A percentile compares a stretch with the other conserved stretches of the same genome.
Evolutionary conservation across 2,329 filamentous ascomycete species (phyloP).

Genomic region (Penicillium sp.): DNA sequence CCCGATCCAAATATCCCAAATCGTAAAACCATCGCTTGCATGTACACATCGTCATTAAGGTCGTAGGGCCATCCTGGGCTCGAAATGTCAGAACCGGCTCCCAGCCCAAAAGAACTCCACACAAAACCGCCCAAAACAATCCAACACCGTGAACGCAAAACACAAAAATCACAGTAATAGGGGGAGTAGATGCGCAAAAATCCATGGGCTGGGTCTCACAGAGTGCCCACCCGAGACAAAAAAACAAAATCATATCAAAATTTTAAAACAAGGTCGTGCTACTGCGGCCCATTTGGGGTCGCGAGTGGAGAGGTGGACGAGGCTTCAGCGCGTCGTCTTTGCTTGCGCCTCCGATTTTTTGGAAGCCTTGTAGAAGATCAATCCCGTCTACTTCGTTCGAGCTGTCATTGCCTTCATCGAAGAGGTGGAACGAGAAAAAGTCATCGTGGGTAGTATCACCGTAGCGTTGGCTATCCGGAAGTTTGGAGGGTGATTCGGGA

Average conservation of each 20-base stretch:
- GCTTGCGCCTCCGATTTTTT: slow-evolving; percentile 47
- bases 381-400: slow-evolving; percentile 47
- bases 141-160: slow-evolving; percentile 20
- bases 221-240: background rate
- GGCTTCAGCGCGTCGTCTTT: slow-evolving; percentile 37
- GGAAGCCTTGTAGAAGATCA: slow-evolving; percentile 50
- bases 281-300: slow-evolving; percentile 36
- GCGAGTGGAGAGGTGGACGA: slow-evolving; percentile 28
- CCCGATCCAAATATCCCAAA: slow-evolving; percentile 26
- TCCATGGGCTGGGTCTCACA: slow-evolving; percentile 3
- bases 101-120: slow-evolving; percentile 30
- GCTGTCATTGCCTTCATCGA: slow-evolving; percentile 48
- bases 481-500: slow-evolving; percentile 44
- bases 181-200: background rate
- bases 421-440: slow-evolving; percentile 51
- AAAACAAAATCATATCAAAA: background rate
- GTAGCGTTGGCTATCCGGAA: slow-evolving; percentile 34
- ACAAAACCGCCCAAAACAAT: slow-evolving; percentile 24
- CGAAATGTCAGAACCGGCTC: slow-evolving; percentile 29
- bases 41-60: slow-evolving; percentile 44
- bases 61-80: slow-evolving; percentile 37
- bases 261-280: slow-evolving; percentile 37
- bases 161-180: slow-evolving; percentile 14
- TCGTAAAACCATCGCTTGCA: slow-evolving; percentile 37
- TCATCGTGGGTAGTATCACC: slow-evolving; percentile 45